Evolutionary conservation across 331 rosid genomes (phyloP).

Genomic region (Arachis monticola): DNA sequence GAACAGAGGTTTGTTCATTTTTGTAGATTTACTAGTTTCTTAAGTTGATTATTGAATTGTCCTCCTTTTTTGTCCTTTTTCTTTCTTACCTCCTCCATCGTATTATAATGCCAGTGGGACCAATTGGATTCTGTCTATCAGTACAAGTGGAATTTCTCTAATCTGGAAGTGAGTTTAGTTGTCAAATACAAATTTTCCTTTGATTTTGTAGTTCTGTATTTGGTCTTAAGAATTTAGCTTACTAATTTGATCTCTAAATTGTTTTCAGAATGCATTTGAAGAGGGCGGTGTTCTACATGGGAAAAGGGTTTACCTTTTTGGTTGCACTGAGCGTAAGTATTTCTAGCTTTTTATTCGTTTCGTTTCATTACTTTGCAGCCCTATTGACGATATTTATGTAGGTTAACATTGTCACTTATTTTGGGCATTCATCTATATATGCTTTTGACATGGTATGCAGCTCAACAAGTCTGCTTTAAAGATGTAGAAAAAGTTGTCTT

Average conservation of each 20-base stretch:
- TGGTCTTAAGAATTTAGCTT: slow-evolving; percentile 3
- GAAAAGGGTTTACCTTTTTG: slow-evolving; percentile 69
- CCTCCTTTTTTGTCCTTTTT: too few relatives aligned
- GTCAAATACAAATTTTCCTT: neutral
- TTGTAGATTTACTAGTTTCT: too few relatives aligned
- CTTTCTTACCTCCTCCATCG: too few relatives aligned
- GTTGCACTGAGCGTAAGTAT: slow-evolving; percentile 75
- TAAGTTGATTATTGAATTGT: too few relatives aligned
- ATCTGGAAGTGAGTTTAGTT: slow-evolving; percentile 62
- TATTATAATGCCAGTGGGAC: slow-evolving; percentile 62
- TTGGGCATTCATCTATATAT: too few relatives aligned
- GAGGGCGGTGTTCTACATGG: slow-evolving; percentile 67
- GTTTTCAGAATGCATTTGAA: slow-evolving; percentile 64
- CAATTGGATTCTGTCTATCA: slow-evolving; percentile 67
- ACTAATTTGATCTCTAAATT: neutral
- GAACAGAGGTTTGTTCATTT: slow-evolving; percentile 65
- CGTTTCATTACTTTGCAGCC: neutral
- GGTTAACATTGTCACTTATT: neutral
- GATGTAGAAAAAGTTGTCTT: slow-evolving; percentile 59
- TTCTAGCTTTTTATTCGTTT: neutral
- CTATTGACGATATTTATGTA: neutral
- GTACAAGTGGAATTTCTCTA: slow-evolving; percentile 80
- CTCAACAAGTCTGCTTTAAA: slow-evolving; percentile 68
- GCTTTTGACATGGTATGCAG: slow-evolving; percentile 43
- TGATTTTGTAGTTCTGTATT: slow-evolving; percentile 1